phyloP scores from a whole-genome alignment of 2,329 filamentous ascomycete genomes.

The Penicillium glabrum region DNA sequence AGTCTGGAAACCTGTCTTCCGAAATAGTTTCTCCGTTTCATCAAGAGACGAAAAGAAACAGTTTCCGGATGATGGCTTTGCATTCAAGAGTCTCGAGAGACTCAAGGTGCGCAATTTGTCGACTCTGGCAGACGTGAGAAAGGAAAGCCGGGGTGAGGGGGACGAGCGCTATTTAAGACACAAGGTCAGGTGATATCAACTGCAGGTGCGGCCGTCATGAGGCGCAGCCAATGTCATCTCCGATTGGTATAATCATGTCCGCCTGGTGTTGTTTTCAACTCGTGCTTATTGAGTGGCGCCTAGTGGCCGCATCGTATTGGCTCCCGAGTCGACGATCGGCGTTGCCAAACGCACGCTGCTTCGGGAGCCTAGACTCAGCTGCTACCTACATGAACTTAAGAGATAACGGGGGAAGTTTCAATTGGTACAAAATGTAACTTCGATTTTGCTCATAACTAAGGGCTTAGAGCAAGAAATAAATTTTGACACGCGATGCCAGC shows the following conservation, averaged over 20 bases:
- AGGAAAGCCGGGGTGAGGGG: constrained; percentile 42
- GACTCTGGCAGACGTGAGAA: constrained; percentile 48
- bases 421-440: background rate
- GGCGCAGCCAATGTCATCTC: constrained; percentile 1
- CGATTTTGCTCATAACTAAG: background rate
- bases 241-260: background rate
- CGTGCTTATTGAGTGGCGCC: constrained; percentile 12
- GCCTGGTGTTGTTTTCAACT: constrained; percentile 8
- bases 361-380: background rate
- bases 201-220: constrained; percentile 15
- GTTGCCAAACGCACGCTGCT: constrained; percentile 8
- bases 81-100: constrained; percentile 48
- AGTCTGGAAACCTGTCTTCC: constrained; percentile 55
- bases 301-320: constrained; percentile 12
- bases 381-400: background rate
- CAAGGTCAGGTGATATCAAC: constrained; percentile 30
- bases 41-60: constrained; percentile 31
- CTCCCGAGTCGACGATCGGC: constrained; percentile 9
- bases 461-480: background rate
- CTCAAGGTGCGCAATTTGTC: constrained; percentile 33
- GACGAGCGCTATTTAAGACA: constrained; percentile 29
- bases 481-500: background rate
- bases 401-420: background rate
- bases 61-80: constrained; percentile 38
- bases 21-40: constrained; percentile 33